Conservation (phyloP, 306 rosid species). For the Herpetospermum pedunculosum region DNA sequence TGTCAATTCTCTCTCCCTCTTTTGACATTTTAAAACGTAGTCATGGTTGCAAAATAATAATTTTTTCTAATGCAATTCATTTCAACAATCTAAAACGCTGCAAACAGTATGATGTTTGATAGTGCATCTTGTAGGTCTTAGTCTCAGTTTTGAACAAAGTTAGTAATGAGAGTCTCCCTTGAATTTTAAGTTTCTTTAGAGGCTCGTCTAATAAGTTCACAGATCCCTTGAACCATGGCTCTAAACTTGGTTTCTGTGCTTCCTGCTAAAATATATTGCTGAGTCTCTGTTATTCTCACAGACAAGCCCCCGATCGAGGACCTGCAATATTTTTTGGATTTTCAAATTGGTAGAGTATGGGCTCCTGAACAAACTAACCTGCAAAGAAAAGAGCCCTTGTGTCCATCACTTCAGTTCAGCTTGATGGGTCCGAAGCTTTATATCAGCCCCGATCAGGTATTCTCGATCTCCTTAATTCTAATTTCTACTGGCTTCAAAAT, state of each 20-base stretch:
- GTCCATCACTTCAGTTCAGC: constrained; percentile 81
- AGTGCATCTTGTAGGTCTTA: not conserved
- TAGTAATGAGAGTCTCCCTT: not conserved
- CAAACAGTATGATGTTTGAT: not conserved
- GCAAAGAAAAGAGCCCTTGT: constrained; percentile 90
- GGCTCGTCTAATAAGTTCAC: not conserved
- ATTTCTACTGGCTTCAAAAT: constrained; percentile 2
- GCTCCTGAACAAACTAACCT: constrained; percentile 80
- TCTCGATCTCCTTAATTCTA: constrained; percentile 9
- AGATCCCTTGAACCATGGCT: not conserved
- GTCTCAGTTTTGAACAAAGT: not conserved
- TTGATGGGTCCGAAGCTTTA: constrained; percentile 97
- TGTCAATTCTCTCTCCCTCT: not conserved
- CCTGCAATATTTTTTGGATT: constrained; percentile 90
- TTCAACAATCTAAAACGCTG: not conserved
- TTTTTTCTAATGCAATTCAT: not conserved
- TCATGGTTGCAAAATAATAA: not conserved
- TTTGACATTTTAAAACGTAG: not conserved
- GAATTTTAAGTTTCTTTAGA: not conserved
- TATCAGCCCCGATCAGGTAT: constrained; percentile 92
- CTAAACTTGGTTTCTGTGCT: not conserved
- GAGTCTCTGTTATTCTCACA: constrained; percentile 22
- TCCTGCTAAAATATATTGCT: constrained; percentile 1
- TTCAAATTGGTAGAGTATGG: constrained; percentile 82
- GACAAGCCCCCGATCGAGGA: constrained; percentile 97